phyloP scores from a whole-genome alignment of 2,329 filamentous ascomycete genomes.

The Ceratocystis cacaofunesta region DNA sequence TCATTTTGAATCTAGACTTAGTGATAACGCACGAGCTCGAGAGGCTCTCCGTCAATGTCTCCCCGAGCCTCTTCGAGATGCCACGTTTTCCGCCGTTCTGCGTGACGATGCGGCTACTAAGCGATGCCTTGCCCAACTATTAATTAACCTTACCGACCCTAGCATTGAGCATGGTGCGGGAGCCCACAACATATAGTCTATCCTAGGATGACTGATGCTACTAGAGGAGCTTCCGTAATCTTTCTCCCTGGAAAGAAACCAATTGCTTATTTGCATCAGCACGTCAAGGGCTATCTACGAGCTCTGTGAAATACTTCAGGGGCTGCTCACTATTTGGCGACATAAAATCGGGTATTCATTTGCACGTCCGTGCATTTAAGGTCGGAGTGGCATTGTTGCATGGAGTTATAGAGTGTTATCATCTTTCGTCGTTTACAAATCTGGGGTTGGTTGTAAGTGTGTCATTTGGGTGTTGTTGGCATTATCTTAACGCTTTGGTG shows the following conservation, averaged over 20 bases:
- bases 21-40: slow-evolving; percentile 87
- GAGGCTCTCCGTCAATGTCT: slow-evolving; percentile 92
- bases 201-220: not conserved
- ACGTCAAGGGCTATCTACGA: not conserved
- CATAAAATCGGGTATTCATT: not conserved
- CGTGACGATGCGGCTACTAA: slow-evolving; percentile 96
- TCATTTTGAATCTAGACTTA: slow-evolving; percentile 43
- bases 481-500: not conserved
- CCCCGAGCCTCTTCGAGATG: slow-evolving; percentile 94
- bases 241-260: not conserved
- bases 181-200: slow-evolving; percentile 18
- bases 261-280: not conserved
- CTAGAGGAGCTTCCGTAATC: not conserved
- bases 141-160: slow-evolving; percentile 91
- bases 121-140: slow-evolving; percentile 86
- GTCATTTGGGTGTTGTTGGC: not conserved
- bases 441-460: not conserved
- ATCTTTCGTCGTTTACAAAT: not conserved
- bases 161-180: slow-evolving; percentile 39
- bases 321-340: not conserved
- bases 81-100: slow-evolving; percentile 90
- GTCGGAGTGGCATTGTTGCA: not conserved
- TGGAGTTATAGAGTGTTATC: not conserved
- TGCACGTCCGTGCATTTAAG: not conserved
- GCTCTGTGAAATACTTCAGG: not conserved